These are phyloP conservation scores for Pythium volutum DNA, from an alignment of 352 stramenopile species.

Conservation along the genomic window DNA sequence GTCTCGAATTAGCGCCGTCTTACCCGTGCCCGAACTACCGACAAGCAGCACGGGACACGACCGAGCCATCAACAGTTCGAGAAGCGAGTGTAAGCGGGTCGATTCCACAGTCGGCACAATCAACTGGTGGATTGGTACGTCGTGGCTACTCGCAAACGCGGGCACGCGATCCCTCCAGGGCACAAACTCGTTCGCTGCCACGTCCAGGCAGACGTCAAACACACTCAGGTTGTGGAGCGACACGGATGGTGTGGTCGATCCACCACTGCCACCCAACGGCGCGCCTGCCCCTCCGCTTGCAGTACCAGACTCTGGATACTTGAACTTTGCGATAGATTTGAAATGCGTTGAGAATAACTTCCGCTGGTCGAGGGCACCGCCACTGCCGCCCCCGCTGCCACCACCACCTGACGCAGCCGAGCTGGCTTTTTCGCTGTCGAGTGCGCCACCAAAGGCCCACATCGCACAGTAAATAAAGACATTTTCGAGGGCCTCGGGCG, in stretches of 20 bases:
- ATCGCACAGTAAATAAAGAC: constrained; percentile 94
- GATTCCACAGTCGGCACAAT: constrained; percentile 79
- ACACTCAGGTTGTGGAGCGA: constrained; percentile 31
- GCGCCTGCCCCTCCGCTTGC: not conserved
- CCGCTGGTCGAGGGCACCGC: constrained; percentile 36
- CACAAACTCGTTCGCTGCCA: constrained; percentile 67
- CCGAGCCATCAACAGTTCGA: constrained; percentile 50
- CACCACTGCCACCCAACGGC: not conserved
- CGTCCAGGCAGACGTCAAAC: constrained; percentile 83
- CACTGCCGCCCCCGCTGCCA: constrained; percentile 6
- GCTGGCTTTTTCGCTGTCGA: constrained; percentile 82
- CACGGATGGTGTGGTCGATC: not conserved
- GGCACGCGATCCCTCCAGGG: constrained; percentile 75
- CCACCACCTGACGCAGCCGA: not conserved
- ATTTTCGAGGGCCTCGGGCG: constrained; percentile 89
- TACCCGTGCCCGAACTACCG: constrained; percentile 80
- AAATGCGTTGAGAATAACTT: constrained; percentile 56
- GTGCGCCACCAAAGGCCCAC: constrained; percentile 94
- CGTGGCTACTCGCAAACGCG: constrained; percentile 20
- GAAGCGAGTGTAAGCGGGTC: constrained; percentile 57
- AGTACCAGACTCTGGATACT: constrained; percentile 15
- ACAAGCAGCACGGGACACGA: constrained; percentile 70
- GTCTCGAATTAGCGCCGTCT: constrained; percentile 74
- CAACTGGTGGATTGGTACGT: constrained; percentile 58
- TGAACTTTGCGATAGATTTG: constrained; percentile 76